phyloP scores from a whole-genome alignment of 805 yeast species.

The Yamadazyma philogaea region DNA sequence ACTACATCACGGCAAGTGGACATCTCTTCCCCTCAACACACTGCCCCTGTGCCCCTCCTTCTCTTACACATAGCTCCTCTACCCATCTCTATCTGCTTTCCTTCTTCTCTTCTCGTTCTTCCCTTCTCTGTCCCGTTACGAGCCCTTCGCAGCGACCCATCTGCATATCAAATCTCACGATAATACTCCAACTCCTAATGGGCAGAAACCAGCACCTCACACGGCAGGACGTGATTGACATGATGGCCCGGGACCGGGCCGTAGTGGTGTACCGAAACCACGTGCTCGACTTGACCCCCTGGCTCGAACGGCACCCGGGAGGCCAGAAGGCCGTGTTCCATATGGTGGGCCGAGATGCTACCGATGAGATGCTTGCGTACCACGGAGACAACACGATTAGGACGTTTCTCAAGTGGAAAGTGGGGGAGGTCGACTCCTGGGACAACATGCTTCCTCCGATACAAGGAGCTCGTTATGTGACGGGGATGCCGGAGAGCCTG shows the following conservation, averaged over 20 bases:
- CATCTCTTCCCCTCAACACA: too few species aligned
- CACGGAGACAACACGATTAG: slow-evolving; percentile 59
- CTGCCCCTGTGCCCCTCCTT: too few species aligned
- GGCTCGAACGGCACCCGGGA: slow-evolving; percentile 82
- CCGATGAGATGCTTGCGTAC: slow-evolving; percentile 86
- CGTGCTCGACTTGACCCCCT: slow-evolving; percentile 63
- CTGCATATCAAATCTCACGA: too few species aligned
- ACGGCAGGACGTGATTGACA: slow-evolving; percentile 6
- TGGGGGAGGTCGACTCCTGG: slow-evolving; percentile 69
- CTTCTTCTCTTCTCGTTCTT: too few species aligned
- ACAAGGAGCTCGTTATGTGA: slow-evolving; percentile 59
- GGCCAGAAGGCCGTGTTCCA: slow-evolving; percentile 83
- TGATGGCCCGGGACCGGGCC: slow-evolving; percentile 62
- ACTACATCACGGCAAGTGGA: too few species aligned
- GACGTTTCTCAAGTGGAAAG: slow-evolving; percentile 53
- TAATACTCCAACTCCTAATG: neutral
- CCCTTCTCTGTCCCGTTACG: too few species aligned
- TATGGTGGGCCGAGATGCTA: slow-evolving; percentile 85
- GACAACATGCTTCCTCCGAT: slow-evolving; percentile 79
- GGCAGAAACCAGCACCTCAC: slow-evolving; percentile 1
- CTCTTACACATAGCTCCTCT: too few species aligned
- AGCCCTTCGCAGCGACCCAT: too few species aligned
- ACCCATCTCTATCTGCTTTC: too few species aligned
- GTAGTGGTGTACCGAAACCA: slow-evolving; percentile 61
- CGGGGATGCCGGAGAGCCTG: neutral